These are phyloP conservation scores for Sphaerulina musiva DNA, from an alignment of 2,329 filamentous ascomycete genomes.

Conservation along the genomic window DNA sequence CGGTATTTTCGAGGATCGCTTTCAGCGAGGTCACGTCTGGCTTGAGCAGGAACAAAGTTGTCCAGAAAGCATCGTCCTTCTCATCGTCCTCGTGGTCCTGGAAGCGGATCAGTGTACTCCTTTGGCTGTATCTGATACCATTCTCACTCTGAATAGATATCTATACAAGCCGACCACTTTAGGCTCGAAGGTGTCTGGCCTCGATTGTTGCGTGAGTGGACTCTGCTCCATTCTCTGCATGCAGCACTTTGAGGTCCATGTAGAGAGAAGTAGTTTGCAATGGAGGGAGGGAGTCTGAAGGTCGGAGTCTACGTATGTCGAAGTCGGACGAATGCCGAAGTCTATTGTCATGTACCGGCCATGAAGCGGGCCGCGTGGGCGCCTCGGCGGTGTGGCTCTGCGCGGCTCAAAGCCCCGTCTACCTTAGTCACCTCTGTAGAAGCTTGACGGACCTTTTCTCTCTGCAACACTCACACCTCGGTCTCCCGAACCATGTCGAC, in stretches of 20 bases:
- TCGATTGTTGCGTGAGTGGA: conserved; percentile 83
- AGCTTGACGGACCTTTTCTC: too few relatives aligned
- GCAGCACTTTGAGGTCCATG: not conserved
- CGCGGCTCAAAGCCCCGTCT: too few relatives aligned
- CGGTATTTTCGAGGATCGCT: conserved; percentile 61
- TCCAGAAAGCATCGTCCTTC: conserved; percentile 86
- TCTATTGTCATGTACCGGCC: not conserved
- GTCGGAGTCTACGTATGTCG: not conserved
- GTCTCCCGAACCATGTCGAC: not conserved
- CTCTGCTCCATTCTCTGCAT: conserved; percentile 3
- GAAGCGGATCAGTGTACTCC: not conserved
- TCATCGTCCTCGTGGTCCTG: conserved; percentile 59
- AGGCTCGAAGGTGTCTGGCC: conserved; percentile 84
- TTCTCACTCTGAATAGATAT: conserved; percentile 60
- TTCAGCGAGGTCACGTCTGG: conserved; percentile 67
- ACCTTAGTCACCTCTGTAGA: too few relatives aligned
- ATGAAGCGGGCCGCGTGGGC: not conserved
- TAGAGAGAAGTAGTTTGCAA: not conserved
- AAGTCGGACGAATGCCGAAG: not conserved
- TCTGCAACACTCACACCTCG: too few relatives aligned
- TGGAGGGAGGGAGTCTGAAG: not conserved
- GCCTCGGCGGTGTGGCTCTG: not conserved
- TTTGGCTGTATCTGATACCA: not conserved
- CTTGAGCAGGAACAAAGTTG: conserved; percentile 84
- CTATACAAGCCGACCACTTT: conserved; percentile 92